Percentiles rank a stretch among this genome's conserved stretches.
Evolutionary conservation across 2,329 filamentous ascomycete genomes (phyloP).

Genomic region (Epicoccum sorghinum): DNA sequence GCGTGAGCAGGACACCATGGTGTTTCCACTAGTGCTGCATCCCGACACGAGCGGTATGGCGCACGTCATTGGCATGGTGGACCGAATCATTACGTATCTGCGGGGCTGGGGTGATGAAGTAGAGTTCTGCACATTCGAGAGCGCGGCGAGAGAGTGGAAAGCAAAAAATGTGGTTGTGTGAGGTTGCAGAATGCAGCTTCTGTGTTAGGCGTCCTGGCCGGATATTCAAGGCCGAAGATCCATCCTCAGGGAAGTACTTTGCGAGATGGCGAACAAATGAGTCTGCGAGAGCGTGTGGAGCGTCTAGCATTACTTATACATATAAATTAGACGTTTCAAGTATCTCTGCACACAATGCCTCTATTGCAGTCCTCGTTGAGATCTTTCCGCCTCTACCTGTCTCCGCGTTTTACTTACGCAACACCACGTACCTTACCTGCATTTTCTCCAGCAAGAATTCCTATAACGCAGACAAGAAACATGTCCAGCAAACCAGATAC

Average conservation of each 20-base stretch:
- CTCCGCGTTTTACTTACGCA: not conserved
- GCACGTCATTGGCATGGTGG: constrained; percentile 65
- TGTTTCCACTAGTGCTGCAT: constrained; percentile 62
- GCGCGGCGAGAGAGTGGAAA: constrained; percentile 52
- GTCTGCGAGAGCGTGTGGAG: not conserved
- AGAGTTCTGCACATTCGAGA: constrained; percentile 53
- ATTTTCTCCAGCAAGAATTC: too few relatives aligned
- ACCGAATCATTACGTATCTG: constrained; percentile 59
- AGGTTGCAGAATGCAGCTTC: not conserved
- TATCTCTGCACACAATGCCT: not conserved
- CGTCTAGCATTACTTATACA: not conserved
- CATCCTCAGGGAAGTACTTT: constrained; percentile 7
- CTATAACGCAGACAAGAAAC: not conserved
- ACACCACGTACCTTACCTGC: not conserved
- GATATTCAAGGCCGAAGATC: constrained; percentile 6
- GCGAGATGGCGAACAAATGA: not conserved
- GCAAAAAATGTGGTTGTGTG: constrained; percentile 18
- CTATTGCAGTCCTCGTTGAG: not conserved
- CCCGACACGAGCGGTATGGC: constrained; percentile 66
- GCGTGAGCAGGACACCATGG: constrained; percentile 41
- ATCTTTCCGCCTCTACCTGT: not conserved
- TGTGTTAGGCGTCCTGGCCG: not conserved
- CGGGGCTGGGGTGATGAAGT: constrained; percentile 53
- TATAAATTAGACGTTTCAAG: not conserved
- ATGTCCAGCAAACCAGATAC: not conserved